These are phyloP conservation scores for Colletotrichum neosansevieriae DNA, from an alignment of 2,329 filamentous ascomycete genomes.

Conservation along the genomic window DNA sequence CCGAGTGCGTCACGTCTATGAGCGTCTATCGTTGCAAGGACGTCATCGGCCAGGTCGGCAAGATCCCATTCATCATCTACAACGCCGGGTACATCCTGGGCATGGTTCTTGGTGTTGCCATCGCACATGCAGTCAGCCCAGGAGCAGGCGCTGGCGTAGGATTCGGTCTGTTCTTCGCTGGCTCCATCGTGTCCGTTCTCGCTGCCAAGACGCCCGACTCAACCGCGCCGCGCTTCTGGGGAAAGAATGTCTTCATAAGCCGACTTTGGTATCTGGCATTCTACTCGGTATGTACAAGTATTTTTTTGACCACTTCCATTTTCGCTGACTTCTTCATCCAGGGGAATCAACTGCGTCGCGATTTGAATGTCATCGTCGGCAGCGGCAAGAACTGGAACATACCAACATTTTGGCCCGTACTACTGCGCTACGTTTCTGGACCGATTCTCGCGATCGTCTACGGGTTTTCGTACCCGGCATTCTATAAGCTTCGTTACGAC, in stretches of 20 bases:
- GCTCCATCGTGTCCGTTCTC: constrained; percentile 52
- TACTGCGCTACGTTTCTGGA: constrained; percentile 63
- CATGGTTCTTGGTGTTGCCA: constrained; percentile 62
- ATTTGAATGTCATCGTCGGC: constrained; percentile 67
- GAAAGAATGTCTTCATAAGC: constrained; percentile 50
- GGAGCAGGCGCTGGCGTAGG: constrained; percentile 63
- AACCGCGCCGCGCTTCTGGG: constrained; percentile 57
- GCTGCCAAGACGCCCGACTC: constrained; percentile 58
- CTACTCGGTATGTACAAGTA: constrained; percentile 63
- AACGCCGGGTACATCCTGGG: constrained; percentile 66
- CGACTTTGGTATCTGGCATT: constrained; percentile 66
- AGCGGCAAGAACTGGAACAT: constrained; percentile 68
- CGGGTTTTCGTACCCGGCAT: constrained; percentile 64
- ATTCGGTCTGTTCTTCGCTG: constrained; percentile 63
- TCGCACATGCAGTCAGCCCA: constrained; percentile 60
- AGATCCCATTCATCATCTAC: constrained; percentile 57
- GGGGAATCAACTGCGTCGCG: constrained; percentile 67
- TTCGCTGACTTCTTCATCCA: constrained; percentile 42
- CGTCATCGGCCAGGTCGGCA: constrained; percentile 58
- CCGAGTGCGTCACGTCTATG: constrained; percentile 64
- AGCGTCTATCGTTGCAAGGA: constrained; percentile 65
- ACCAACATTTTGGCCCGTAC: constrained; percentile 61
- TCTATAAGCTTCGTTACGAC: constrained; percentile 60
- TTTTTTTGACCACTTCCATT: background rate
- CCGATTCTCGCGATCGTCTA: constrained; percentile 64